Evolutionary conservation across 2,329 filamentous ascomycete genomes (phyloP).

Genomic region (Periconia sp.): DNA sequence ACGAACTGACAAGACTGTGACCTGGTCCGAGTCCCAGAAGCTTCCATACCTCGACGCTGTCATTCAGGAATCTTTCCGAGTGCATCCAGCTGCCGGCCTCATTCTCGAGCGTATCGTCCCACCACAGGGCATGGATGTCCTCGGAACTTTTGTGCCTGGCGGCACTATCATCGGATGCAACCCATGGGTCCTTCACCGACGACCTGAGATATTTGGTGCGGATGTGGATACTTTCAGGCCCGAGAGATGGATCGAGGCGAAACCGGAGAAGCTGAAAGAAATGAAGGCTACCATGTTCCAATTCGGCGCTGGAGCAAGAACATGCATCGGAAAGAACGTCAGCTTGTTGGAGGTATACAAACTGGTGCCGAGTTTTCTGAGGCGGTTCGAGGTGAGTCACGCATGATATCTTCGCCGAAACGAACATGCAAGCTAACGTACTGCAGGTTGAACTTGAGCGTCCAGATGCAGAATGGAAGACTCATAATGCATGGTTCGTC

Average conservation of each 20-base stretch:
- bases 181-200: conserved; percentile 75
- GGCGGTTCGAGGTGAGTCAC: conserved; percentile 64
- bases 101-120: conserved; percentile 77
- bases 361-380: conserved; percentile 62
- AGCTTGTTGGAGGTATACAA: conserved; percentile 58
- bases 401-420: too few relatives aligned
- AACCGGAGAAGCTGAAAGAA: conserved; percentile 64
- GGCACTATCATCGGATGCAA: conserved; percentile 78
- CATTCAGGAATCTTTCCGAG: conserved; percentile 77
- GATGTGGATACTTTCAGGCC: conserved; percentile 72
- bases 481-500: conserved; percentile 62
- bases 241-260: conserved; percentile 67
- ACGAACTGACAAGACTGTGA: conserved; percentile 63
- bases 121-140: conserved; percentile 66
- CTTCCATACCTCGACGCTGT: conserved; percentile 79
- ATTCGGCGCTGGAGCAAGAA: conserved; percentile 73
- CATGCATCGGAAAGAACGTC: conserved; percentile 67
- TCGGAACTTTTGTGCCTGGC: conserved; percentile 66
- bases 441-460: conserved; percentile 49
- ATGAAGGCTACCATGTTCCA: conserved; percentile 76
- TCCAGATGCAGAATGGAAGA: conserved; percentile 51
- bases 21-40: conserved; percentile 71
- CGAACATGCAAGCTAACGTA: conserved; percentile 8
- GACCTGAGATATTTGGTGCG: conserved; percentile 69
- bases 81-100: conserved; percentile 76